Evolutionary conservation across 1,139 yeast species (phyloP), one percentile per base, ranked within the genome.

Genomic region (Taiozyma sp.): DNA sequence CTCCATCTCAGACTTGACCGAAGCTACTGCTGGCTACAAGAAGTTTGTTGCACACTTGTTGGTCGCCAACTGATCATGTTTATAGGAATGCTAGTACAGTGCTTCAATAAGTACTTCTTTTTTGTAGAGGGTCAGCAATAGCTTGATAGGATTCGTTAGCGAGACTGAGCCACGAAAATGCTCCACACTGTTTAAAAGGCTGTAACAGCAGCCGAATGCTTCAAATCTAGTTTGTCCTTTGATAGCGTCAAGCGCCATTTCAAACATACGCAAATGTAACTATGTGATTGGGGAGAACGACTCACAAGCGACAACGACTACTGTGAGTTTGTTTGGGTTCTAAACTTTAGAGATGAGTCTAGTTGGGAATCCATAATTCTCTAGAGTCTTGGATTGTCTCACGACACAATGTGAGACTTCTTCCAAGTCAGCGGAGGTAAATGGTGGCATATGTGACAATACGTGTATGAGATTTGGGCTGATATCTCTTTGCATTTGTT

Each of bases 201-300:
- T 87, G 69, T 88, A 95, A 72, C 85, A 93, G 1, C 99, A 99
- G 19, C 97, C 99, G 61, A 93, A 80, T 37, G 93, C 96, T 68
- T 95, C 99, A 62, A 90, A 93, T 59, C 95, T 72, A 1, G 98
- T 93, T 58, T 85, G 93, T 66, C 95, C 99, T 46, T 88, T 75
- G 47, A 95, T 87, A n/a, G 95, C 83, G 68, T 93, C 99, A 62
- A 93, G 72, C 0, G 99, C 99, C 96, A 93, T 93, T 70, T 93
- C 99, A 70, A 93, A 93, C 98, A 93, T 93, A 54, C 99, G 78
- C 64, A 93, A 72, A 68, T 93, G 99, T 52, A 93, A 75, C 67
- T 93, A 93, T 0, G 99, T 93, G 50, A 93, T 83, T 39, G 99
- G 99, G 1, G 96, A 88, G 65, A 93, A 93, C 6, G 97, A 89